Percentiles rank a stretch among this genome's conserved stretches.
phyloP scores from a whole-genome alignment of 768 basidiomycete genomes.

The Tephrocybe sp. region DNA sequence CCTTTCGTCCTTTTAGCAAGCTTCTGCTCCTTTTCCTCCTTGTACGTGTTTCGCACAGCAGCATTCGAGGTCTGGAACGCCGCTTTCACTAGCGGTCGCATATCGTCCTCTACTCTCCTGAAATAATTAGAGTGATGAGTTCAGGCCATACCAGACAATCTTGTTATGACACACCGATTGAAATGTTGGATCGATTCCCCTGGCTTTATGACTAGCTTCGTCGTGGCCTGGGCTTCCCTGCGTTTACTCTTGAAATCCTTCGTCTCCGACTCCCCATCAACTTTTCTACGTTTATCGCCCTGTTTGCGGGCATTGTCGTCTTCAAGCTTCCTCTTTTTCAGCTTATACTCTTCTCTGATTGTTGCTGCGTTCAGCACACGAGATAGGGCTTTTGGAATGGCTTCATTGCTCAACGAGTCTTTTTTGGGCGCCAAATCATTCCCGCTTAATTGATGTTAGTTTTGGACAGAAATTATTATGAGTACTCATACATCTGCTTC shows the following conservation, averaged over 20 bases:
- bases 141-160: neutral
- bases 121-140: neutral
- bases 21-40: slow-evolving; percentile 36
- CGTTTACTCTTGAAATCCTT: slow-evolving; percentile 19
- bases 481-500: slow-evolving; percentile 39
- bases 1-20: slow-evolving; percentile 21
- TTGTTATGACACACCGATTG: slow-evolving; percentile 51
- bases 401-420: slow-evolving; percentile 47
- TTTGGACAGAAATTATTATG: neutral
- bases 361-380: slow-evolving; percentile 65
- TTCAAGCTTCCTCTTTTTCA: slow-evolving; percentile 42
- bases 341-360: slow-evolving; percentile 55
- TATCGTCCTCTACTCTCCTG: slow-evolving; percentile 74
- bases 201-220: slow-evolving; percentile 49
- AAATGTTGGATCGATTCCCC: slow-evolving; percentile 78
- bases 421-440: slow-evolving; percentile 49
- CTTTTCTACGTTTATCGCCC: slow-evolving; percentile 34
- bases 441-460: slow-evolving; percentile 34
- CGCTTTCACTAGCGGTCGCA: slow-evolving; percentile 62
- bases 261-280: slow-evolving; percentile 9
- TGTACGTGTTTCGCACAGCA: slow-evolving; percentile 43
- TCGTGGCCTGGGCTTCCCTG: slow-evolving; percentile 21
- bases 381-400: slow-evolving; percentile 66
- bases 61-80: slow-evolving; percentile 61
- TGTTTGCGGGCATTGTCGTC: slow-evolving; percentile 25